Evolutionary conservation across 2,329 filamentous ascomycete species (phyloP).

Genomic region (Alternaria panax): DNA sequence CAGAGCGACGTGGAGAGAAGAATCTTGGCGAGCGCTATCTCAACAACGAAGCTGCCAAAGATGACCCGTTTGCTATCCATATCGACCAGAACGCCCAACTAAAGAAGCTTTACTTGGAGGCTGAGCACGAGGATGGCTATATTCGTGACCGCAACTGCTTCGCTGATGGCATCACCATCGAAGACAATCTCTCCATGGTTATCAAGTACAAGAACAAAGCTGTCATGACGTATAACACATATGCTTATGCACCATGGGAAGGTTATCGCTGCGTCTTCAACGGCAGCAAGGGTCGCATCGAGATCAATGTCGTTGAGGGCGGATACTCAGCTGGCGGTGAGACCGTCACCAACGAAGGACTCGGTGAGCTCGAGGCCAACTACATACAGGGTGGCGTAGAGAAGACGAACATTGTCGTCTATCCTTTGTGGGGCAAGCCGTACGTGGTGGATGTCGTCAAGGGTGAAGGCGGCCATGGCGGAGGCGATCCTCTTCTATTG

Average conservation of each 20-base stretch:
- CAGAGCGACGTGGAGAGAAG: conserved; percentile 61
- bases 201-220: conserved; percentile 65
- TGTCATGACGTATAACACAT: conserved; percentile 66
- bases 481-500: conserved; percentile 65
- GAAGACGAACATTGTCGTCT: conserved; percentile 53
- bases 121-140: conserved; percentile 69
- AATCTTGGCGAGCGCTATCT: conserved; percentile 61
- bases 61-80: conserved; percentile 67
- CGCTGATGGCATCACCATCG: conserved; percentile 68
- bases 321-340: conserved; percentile 65
- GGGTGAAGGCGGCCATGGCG: conserved; percentile 65
- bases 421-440: conserved; percentile 63
- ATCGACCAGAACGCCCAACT: conserved; percentile 61
- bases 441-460: conserved; percentile 61
- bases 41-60: conserved; percentile 59
- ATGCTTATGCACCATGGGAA: conserved; percentile 69
- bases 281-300: conserved; percentile 65
- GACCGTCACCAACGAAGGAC: conserved; percentile 6
- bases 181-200: conserved; percentile 69
- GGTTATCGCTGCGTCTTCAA: conserved; percentile 66
- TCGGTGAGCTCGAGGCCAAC: conserved; percentile 7
- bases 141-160: conserved; percentile 69
- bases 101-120: conserved; percentile 67
- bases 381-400: conserved; percentile 9
- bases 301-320: conserved; percentile 69